Conservation (phyloP, 1,284 basidiomycete genomes). For the Ganoderma boninense region DNA sequence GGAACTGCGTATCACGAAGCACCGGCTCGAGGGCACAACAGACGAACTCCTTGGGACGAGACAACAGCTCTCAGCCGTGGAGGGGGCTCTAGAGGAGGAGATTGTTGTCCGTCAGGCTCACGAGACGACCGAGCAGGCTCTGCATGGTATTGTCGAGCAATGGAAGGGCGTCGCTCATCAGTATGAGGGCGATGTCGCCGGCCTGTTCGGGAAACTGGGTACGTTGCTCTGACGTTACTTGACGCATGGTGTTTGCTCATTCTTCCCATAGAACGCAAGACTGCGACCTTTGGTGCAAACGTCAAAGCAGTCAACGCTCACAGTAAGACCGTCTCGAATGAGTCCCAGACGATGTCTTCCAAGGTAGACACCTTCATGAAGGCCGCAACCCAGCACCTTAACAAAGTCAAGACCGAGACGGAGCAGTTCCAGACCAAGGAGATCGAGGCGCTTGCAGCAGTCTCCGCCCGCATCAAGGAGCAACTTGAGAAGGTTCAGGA, state of each 20-base stretch:
- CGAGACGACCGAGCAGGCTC: constrained; percentile 73
- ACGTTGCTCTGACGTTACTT: constrained; percentile 36
- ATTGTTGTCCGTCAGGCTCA: constrained; percentile 79
- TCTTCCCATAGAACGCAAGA: constrained; percentile 72
- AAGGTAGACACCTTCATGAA: constrained; percentile 72
- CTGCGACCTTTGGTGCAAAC: constrained; percentile 72
- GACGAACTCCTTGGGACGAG: constrained; percentile 61
- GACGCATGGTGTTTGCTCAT: constrained; percentile 9
- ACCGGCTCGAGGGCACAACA: constrained; percentile 63
- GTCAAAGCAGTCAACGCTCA: constrained; percentile 70
- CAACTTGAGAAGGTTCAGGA: constrained; percentile 67
- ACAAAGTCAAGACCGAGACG: constrained; percentile 63
- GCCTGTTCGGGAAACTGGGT: constrained; percentile 89
- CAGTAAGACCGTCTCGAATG: constrained; percentile 62
- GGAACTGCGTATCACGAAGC: constrained; percentile 75
- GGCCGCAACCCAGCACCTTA: constrained; percentile 59
- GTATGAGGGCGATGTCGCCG: constrained; percentile 76
- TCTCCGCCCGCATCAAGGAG: constrained; percentile 65
- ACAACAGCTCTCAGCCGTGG: constrained; percentile 62
- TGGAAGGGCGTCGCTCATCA: constrained; percentile 75
- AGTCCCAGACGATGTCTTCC: constrained; percentile 60
- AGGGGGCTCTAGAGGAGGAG: constrained; percentile 79
- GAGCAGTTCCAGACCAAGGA: constrained; percentile 66
- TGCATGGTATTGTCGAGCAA: constrained; percentile 77
- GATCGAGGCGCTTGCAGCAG: constrained; percentile 57